phyloP scores from a whole-genome alignment of 805 yeast genomes.

The Yamadazyma sp. region DNA sequence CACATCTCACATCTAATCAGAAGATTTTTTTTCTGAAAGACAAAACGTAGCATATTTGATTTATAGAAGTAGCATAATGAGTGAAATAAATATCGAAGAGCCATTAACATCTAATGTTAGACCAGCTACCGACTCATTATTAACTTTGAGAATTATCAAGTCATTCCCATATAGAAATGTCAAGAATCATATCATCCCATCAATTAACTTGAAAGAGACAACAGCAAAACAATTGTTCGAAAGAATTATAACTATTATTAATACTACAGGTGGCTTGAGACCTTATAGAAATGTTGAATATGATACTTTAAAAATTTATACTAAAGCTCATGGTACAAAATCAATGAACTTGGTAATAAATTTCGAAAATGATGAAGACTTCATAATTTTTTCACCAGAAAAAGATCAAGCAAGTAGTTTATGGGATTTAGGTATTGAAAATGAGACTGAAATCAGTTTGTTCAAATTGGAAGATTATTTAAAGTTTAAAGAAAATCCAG shows the following conservation, averaged over 20 bases:
- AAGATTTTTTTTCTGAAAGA: not conserved
- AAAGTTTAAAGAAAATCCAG: conserved; percentile 75
- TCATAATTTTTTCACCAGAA: conserved; percentile 45
- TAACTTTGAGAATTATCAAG: conserved; percentile 84
- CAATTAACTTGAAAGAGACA: conserved; percentile 66
- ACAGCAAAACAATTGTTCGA: conserved; percentile 65
- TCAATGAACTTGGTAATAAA: conserved; percentile 90
- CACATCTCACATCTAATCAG: conserved; percentile 1
- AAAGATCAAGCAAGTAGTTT: conserved; percentile 18
- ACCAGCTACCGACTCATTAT: conserved; percentile 68
- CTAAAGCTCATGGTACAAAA: conserved; percentile 93
- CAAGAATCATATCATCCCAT: conserved; percentile 65
- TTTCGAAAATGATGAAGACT: conserved; percentile 73
- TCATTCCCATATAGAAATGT: conserved; percentile 91
- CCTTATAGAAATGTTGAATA: conserved; percentile 77
- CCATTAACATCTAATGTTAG: conserved; percentile 78
- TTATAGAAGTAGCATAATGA: not conserved
- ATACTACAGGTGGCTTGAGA: conserved; percentile 64
- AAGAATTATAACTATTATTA: conserved; percentile 41
- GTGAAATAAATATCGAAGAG: conserved; percentile 41
- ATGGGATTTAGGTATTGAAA: conserved; percentile 49
- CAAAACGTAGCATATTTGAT: too few relatives aligned
- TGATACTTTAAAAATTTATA: conserved; percentile 80
- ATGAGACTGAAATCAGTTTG: conserved; percentile 90
- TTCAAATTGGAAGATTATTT: conserved; percentile 68